Conservation (phyloP, 352 stramenopile genomes). For the Pythium phragmitis region DNA sequence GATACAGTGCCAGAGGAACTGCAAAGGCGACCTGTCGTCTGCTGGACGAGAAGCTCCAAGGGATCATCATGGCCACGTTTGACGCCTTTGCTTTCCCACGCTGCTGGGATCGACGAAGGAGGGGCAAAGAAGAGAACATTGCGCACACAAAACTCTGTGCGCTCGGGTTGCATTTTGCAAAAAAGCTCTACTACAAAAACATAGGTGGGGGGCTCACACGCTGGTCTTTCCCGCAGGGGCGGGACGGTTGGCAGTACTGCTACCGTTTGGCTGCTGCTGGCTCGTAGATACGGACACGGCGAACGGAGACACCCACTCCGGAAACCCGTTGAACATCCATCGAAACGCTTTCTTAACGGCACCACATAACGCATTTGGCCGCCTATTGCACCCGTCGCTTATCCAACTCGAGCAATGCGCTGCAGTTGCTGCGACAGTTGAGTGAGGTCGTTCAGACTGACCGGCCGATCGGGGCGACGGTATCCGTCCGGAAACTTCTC, state of each 20-base stretch:
- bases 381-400: neutral
- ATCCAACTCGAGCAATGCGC: slow-evolving; percentile 18
- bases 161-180: neutral
- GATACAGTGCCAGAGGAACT: neutral
- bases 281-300: neutral
- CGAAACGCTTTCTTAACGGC: neutral
- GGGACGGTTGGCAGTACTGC: neutral
- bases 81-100: neutral
- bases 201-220: neutral
- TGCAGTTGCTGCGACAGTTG: slow-evolving; percentile 12
- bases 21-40: neutral
- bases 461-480: neutral
- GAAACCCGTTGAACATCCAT: slow-evolving; percentile 6
- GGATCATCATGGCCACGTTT: neutral
- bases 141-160: too few species aligned
- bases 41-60: neutral
- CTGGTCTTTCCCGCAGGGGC: neutral
- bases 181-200: neutral
- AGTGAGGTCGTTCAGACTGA: slow-evolving; percentile 19
- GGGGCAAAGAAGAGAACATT: too few species aligned
- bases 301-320: neutral
- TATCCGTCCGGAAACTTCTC: slow-evolving; percentile 21
- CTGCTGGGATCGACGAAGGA: neutral
- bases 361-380: neutral
- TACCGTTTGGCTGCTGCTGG: slow-evolving; percentile 9